These are phyloP conservation scores for Salix arbutifolia DNA, from an alignment of 345 rosid species.

Conservation along the genomic window DNA sequence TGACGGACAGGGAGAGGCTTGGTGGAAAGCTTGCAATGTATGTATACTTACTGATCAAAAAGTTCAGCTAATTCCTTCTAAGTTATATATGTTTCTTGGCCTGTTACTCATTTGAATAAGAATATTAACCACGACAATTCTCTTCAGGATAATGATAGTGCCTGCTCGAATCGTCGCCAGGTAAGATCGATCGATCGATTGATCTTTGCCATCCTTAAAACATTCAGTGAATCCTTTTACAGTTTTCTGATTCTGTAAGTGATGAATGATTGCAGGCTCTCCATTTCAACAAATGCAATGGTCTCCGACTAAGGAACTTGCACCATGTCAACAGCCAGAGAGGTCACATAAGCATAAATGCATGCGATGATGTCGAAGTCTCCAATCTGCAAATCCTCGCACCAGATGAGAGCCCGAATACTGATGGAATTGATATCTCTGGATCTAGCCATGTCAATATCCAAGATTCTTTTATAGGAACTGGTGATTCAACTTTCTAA, in stretches of 20 bases:
- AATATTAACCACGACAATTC: neutral
- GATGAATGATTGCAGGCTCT: constrained; percentile 11
- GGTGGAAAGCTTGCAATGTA: constrained; percentile 6
- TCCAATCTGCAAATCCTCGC: constrained; percentile 6
- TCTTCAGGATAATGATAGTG: neutral
- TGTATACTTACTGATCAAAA: neutral
- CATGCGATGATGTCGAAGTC: constrained; percentile 11
- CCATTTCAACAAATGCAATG: constrained; percentile 10
- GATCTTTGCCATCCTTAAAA: no score
- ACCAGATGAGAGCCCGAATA: constrained; percentile 39
- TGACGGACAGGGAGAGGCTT: constrained; percentile 10
- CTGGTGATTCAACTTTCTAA: constrained; percentile 12
- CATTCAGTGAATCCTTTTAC: no score
- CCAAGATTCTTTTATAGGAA: constrained; percentile 7
- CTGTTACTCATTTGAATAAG: neutral
- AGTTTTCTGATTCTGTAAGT: neutral
- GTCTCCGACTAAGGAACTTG: neutral
- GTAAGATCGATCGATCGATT: neutral
- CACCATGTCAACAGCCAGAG: constrained; percentile 21
- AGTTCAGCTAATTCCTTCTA: neutral
- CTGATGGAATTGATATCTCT: constrained; percentile 43
- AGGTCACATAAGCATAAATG: constrained; percentile 13
- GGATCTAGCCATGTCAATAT: constrained; percentile 2
- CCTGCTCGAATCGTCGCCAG: neutral
- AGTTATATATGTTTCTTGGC: no score